A percentile compares a stretch with the other conserved stretches of the same genome.
phyloP scores from a whole-genome alignment of 768 basidiomycete species.

The Pisolithus microcarpus region DNA sequence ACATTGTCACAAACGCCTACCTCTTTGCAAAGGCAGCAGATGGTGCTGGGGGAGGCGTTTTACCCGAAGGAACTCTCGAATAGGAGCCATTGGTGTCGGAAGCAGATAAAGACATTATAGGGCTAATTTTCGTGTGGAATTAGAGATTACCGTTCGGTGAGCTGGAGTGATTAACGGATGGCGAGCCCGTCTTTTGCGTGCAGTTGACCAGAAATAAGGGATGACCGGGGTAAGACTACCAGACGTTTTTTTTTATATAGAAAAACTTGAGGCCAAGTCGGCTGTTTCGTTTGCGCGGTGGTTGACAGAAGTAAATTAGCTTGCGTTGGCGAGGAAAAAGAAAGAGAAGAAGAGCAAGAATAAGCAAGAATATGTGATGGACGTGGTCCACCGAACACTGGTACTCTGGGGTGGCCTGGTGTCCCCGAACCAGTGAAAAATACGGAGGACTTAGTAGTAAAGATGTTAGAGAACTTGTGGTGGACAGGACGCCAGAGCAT shows the following conservation, averaged over 20 bases:
- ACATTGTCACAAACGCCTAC: constrained; percentile 32
- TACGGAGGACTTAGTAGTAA: constrained; percentile 31
- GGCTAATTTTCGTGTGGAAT: constrained; percentile 49
- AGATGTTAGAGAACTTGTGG: constrained; percentile 28
- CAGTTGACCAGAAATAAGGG: constrained; percentile 19
- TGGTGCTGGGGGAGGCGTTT: constrained; percentile 85
- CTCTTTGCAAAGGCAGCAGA: constrained; percentile 87
- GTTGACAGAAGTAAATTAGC: constrained; percentile 28
- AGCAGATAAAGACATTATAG: constrained; percentile 91
- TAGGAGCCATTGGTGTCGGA: constrained; percentile 76
- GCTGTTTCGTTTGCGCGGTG: constrained; percentile 17
- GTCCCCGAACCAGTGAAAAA: constrained; percentile 29
- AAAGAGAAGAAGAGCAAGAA: constrained; percentile 12
- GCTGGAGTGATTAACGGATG: constrained; percentile 29
- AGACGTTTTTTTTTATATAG: constrained; percentile 5
- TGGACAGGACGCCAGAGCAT: constrained; percentile 9
- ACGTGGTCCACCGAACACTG: constrained; percentile 20
- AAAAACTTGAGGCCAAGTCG: constrained; percentile 11
- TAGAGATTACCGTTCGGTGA: constrained; percentile 64
- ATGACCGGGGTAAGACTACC: constrained; percentile 11
- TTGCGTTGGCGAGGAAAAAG: constrained; percentile 17
- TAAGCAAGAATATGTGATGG: constrained; percentile 27
- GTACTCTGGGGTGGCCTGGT: constrained; percentile 28
- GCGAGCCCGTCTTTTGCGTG: constrained; percentile 25
- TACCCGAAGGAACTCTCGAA: constrained; percentile 77